phyloP scores from a whole-genome alignment of 345 rosid species.

The Eucalyptus regnans region DNA sequence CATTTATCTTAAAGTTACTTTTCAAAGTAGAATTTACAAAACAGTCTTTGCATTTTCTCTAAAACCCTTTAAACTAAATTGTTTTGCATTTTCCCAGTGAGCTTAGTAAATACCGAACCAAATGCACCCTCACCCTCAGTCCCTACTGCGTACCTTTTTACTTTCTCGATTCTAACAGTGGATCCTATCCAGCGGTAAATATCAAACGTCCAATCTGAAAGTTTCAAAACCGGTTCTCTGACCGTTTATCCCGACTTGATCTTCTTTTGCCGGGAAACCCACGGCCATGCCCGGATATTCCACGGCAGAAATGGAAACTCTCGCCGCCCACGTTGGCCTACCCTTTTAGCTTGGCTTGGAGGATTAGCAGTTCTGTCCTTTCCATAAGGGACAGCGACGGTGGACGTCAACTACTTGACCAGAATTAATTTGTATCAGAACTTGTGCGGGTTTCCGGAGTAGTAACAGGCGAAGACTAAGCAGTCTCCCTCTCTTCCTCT shows the following conservation, averaged over 20 bases:
- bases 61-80: too few relatives aligned
- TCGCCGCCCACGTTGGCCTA: neutral
- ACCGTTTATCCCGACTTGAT: neutral
- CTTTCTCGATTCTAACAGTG: conserved; percentile 90
- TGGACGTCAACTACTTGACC: too few relatives aligned
- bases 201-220: conserved; percentile 62
- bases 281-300: neutral
- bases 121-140: too few relatives aligned
- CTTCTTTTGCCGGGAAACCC: neutral
- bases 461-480: too few relatives aligned
- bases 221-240: conserved; percentile 42
- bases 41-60: too few relatives aligned
- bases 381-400: neutral
- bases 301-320: neutral
- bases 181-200: conserved; percentile 69
- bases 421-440: too few relatives aligned
- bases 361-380: neutral
- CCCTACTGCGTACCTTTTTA: conserved; percentile 46
- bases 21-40: too few relatives aligned
- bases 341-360: neutral
- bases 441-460: too few relatives aligned
- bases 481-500: too few relatives aligned
- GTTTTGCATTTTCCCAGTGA: too few relatives aligned
- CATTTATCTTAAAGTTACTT: too few relatives aligned
- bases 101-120: too few relatives aligned